Conservation (phyloP, 305 asterid genomes). For the Fraxinus angustifolia region DNA sequence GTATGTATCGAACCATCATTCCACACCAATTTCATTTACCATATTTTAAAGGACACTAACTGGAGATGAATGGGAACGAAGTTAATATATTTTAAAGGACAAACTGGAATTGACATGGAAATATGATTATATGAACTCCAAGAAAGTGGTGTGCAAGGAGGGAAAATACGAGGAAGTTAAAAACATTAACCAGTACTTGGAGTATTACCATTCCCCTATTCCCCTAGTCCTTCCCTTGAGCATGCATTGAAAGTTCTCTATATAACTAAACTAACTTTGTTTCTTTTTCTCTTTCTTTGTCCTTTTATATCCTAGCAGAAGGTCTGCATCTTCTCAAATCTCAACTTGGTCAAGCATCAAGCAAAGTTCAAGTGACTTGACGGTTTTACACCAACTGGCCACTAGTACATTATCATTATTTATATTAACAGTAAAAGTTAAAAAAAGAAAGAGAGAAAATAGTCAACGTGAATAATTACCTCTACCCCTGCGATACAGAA, state of each 20-base stretch:
- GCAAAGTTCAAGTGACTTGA: neutral
- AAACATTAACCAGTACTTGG: neutral
- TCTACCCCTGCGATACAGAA: constrained; percentile 93
- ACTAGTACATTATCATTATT: constrained; percentile 3
- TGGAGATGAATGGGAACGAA: neutral
- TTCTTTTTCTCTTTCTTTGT: neutral
- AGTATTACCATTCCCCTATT: neutral
- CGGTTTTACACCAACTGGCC: neutral
- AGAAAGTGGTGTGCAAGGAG: neutral
- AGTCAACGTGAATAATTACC: constrained; percentile 42
- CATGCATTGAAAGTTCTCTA: neutral
- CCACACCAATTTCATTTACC: neutral
- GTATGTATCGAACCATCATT: neutral
- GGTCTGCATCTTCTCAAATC: neutral
- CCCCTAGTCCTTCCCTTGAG: neutral
- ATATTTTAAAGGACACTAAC: neutral
- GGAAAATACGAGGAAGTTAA: neutral
- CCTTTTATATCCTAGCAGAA: constrained; percentile 6
- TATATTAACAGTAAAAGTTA: neutral
- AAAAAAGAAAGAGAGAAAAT: neutral
- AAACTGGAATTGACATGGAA: neutral
- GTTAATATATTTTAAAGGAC: neutral
- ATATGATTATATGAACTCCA: neutral
- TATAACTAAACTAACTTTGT: neutral
- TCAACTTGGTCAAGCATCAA: neutral